A percentile compares a stretch with the other conserved stretches of the same genome.
Conservation (phyloP, 345 rosid species). For the Noccaea caerulescens region DNA sequence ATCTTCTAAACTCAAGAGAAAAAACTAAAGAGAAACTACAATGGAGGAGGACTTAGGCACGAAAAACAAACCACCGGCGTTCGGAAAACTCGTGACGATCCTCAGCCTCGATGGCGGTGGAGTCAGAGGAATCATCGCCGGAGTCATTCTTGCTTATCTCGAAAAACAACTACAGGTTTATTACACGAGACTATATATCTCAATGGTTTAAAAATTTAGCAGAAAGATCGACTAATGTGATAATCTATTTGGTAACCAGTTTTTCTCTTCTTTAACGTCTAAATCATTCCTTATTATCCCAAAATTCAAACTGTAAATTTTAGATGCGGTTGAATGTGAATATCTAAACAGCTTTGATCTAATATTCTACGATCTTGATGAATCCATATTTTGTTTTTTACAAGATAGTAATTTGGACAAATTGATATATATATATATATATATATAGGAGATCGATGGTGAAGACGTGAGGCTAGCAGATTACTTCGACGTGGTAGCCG, state of each 20-base stretch:
- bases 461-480: constrained; percentile 65
- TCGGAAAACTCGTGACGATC: constrained; percentile 61
- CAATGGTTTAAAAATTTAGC: background rate
- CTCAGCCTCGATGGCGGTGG: constrained; percentile 87
- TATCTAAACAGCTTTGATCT: background rate
- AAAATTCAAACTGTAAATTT: background rate
- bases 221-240: no score
- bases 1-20: constrained; percentile 8
- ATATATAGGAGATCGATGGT: constrained; percentile 58
- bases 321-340: background rate
- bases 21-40: background rate
- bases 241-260: no score
- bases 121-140: constrained; percentile 67
- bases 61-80: constrained; percentile 48
- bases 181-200: background rate
- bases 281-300: no score
- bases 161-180: constrained; percentile 84
- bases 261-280: no score
- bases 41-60: constrained; percentile 30
- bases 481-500: constrained; percentile 73
- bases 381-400: background rate
- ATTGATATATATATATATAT: no score
- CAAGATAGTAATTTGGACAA: background rate
- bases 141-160: constrained; percentile 64
- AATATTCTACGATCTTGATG: background rate